These are phyloP conservation scores for Malus hybrid DNA, from an alignment of 331 rosid genomes.

Conservation along the genomic window DNA sequence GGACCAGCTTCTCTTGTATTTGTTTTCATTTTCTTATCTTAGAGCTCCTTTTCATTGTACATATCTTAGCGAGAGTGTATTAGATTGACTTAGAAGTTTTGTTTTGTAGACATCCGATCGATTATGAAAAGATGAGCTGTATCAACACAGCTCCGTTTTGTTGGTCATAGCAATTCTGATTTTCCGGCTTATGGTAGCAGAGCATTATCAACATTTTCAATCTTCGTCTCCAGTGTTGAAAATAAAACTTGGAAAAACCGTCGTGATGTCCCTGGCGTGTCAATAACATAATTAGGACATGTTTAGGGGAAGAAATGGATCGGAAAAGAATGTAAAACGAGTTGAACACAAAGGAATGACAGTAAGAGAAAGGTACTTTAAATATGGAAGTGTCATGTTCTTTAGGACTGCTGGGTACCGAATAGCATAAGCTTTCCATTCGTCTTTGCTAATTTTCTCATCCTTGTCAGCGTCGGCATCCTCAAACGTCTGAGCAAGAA, in stretches of 20 bases:
- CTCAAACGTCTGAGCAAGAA: constrained; percentile 39
- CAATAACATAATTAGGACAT: background rate
- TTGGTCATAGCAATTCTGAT: too few relatives aligned
- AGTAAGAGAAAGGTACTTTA: constrained; percentile 29
- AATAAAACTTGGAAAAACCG: constrained; percentile 32
- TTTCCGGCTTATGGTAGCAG: background rate
- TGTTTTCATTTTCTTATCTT: constrained; percentile 11
- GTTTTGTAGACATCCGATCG: constrained; percentile 45
- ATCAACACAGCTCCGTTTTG: too few relatives aligned
- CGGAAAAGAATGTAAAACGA: background rate
- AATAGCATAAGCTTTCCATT: constrained; percentile 47
- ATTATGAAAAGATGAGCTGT: constrained; percentile 37
- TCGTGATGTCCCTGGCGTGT: constrained; percentile 12
- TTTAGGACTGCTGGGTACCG: constrained; percentile 44
- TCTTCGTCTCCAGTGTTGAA: constrained; percentile 27
- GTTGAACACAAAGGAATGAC: background rate
- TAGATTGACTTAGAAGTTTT: background rate
- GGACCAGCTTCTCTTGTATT: constrained; percentile 12
- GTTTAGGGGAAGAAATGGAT: too few relatives aligned
- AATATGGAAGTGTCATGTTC: constrained; percentile 56
- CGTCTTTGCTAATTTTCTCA: constrained; percentile 56
- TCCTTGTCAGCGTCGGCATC: constrained; percentile 58
- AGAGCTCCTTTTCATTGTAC: background rate
- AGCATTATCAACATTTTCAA: background rate
- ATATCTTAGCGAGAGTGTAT: background rate